A percentile compares a stretch with the other conserved stretches of the same genome.
phyloP scores from a whole-genome alignment of 2,329 filamentous ascomycete genomes.

The Penicillium sp. region DNA sequence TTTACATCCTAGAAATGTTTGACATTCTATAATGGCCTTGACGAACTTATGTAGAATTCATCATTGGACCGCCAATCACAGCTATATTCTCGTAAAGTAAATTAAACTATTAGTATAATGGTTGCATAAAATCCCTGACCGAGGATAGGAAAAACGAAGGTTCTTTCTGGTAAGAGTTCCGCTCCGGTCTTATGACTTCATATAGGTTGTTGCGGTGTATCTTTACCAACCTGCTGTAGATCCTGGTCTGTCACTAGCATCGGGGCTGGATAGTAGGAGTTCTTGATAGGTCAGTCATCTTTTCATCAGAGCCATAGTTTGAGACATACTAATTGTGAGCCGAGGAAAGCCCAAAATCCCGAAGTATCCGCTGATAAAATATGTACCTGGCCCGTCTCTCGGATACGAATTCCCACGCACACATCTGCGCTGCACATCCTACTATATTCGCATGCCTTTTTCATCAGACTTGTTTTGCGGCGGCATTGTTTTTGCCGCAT shows the following conservation, averaged over 20 bases:
- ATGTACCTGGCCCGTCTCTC: not conserved
- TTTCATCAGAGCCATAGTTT: not conserved
- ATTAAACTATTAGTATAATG: not conserved
- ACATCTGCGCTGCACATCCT: not conserved
- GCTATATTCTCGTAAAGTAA: no score
- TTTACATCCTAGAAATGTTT: no score
- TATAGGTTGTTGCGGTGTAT: no score
- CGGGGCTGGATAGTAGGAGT: not conserved
- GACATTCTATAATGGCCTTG: no score
- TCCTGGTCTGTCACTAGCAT: no score
- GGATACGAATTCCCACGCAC: not conserved
- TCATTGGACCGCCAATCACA: no score
- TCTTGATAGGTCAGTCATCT: not conserved
- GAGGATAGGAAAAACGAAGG: not conserved
- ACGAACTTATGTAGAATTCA: not conserved
- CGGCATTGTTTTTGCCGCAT: no score
- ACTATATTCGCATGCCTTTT: no score
- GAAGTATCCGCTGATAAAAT: not conserved
- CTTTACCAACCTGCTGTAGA: no score
- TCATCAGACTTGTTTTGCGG: no score
- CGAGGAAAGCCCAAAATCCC: not conserved
- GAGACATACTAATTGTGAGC: not conserved
- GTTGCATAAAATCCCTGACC: not conserved
- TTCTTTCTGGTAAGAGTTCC: not conserved
- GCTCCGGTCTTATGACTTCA: no score